These are phyloP conservation scores for Kwoniella heveanensis DNA, from an alignment of 768 basidiomycete genomes.

Conservation along the genomic window DNA sequence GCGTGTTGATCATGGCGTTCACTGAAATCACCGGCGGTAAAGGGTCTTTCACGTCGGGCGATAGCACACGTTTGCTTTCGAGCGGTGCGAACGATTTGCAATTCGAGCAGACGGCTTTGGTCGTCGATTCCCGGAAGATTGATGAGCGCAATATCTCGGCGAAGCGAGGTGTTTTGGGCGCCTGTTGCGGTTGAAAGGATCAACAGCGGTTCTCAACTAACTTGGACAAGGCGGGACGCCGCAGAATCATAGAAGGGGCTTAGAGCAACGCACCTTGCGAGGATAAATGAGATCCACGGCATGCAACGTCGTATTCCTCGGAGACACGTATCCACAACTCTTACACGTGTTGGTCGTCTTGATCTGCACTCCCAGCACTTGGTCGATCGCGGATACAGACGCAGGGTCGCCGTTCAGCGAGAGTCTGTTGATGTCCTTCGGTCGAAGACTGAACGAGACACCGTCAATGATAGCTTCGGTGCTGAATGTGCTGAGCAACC, in stretches of 20 bases:
- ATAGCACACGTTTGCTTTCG: constrained; percentile 70
- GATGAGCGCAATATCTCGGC: constrained; percentile 71
- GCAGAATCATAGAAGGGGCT: too few relatives aligned
- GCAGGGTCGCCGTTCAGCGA: constrained; percentile 49
- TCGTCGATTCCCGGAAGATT: constrained; percentile 74
- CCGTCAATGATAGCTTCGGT: constrained; percentile 54
- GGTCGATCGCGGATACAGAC: constrained; percentile 68
- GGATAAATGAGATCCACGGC: constrained; percentile 85
- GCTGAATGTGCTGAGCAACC: constrained; percentile 80
- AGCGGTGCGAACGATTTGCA: constrained; percentile 80
- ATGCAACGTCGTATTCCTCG: constrained; percentile 78
- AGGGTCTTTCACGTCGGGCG: constrained; percentile 54
- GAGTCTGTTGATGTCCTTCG: constrained; percentile 10
- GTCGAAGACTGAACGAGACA: constrained; percentile 32
- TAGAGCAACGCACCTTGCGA: constrained; percentile 70
- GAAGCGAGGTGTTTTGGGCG: constrained; percentile 58
- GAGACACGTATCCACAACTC: constrained; percentile 69
- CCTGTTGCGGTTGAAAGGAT: background rate
- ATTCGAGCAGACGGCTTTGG: constrained; percentile 80
- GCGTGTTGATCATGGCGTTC: constrained; percentile 78
- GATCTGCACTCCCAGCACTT: constrained; percentile 78
- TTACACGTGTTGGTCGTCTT: constrained; percentile 74
- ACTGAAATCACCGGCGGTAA: constrained; percentile 83
- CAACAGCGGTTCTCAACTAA: too few relatives aligned
- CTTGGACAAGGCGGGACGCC: too few relatives aligned